phyloP scores from a whole-genome alignment of 2,329 filamentous ascomycete genomes.

The Pseudogymnoascus sp. region DNA sequence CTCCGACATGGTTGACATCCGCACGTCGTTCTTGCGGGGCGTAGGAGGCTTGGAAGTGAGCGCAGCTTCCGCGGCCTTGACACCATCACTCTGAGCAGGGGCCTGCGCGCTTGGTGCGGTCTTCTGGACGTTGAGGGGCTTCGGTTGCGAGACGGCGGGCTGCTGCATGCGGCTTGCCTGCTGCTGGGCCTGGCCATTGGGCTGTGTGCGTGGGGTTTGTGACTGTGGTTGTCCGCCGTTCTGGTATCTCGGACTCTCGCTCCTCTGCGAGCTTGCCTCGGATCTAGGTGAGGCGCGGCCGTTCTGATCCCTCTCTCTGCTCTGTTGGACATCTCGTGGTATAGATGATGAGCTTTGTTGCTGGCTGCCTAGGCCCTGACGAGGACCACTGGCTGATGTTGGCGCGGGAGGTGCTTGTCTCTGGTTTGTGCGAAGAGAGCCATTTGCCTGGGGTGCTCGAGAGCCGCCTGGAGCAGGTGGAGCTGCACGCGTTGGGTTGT shows the following conservation, averaged over 20 bases:
- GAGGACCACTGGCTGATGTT: conserved; percentile 32
- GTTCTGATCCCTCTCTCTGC: conserved; percentile 18
- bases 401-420: conserved; percentile 73
- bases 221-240: conserved; percentile 31
- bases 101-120: conserved; percentile 32
- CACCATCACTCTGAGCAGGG: conserved; percentile 48
- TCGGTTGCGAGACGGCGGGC: conserved; percentile 43
- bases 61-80: conserved; percentile 84
- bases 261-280: conserved; percentile 28
- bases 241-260: conserved; percentile 29
- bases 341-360: conserved; percentile 37
- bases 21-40: conserved; percentile 76
- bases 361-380: conserved; percentile 42
- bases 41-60: conserved; percentile 72
- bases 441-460: conserved; percentile 45
- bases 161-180: conserved; percentile 46
- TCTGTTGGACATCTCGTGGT: conserved; percentile 24
- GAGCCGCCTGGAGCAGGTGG: conserved; percentile 60
- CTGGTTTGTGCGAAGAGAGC: conserved; percentile 54
- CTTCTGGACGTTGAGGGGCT: conserved; percentile 65
- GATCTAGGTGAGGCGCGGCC: conserved; percentile 32
- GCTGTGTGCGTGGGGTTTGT: conserved; percentile 34
- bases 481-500: conserved; percentile 77
- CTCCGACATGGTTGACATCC: conserved; percentile 98
- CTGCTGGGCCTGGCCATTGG: conserved; percentile 39